These are phyloP conservation scores for Pachysandra terminalis DNA, from an alignment of 164 flowering plant genomes.

Conservation along the genomic window DNA sequence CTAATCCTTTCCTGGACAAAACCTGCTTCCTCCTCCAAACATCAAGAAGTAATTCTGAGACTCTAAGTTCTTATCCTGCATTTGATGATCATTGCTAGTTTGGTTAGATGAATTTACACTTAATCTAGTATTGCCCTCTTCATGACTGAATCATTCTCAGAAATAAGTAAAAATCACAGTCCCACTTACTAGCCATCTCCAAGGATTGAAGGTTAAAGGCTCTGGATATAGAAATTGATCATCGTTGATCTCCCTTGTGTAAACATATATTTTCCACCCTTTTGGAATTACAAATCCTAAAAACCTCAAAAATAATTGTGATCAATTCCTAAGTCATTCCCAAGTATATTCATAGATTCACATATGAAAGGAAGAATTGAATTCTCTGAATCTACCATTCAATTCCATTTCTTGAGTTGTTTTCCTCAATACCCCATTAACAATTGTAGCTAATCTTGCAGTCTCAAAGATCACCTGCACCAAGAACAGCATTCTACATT, in stretches of 20 bases:
- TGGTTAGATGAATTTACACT: too few species aligned
- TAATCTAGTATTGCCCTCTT: too few species aligned
- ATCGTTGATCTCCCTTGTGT: constrained; percentile 45
- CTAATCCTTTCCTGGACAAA: constrained; percentile 91
- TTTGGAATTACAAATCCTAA: constrained; percentile 51
- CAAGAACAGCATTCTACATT: background rate
- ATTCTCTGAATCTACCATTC: background rate
- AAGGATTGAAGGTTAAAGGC: constrained; percentile 49
- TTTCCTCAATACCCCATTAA: background rate
- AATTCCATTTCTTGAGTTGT: background rate
- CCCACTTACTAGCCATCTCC: constrained; percentile 59
- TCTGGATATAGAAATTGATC: constrained; percentile 45
- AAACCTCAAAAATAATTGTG: background rate
- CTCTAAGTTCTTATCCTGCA: constrained; percentile 69
- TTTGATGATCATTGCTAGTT: background rate
- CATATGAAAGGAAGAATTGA: too few species aligned
- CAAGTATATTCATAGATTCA: too few species aligned
- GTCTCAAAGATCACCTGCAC: background rate
- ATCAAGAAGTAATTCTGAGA: constrained; percentile 48
- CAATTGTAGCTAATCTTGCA: background rate
- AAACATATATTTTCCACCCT: constrained; percentile 60
- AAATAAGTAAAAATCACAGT: background rate
- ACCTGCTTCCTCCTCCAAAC: constrained; percentile 85
- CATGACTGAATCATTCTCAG: background rate
- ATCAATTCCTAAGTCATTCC: background rate